Conservation (phyloP, 495 filamentous ascomycete genomes). For the Achaetomiella virescens region DNA sequence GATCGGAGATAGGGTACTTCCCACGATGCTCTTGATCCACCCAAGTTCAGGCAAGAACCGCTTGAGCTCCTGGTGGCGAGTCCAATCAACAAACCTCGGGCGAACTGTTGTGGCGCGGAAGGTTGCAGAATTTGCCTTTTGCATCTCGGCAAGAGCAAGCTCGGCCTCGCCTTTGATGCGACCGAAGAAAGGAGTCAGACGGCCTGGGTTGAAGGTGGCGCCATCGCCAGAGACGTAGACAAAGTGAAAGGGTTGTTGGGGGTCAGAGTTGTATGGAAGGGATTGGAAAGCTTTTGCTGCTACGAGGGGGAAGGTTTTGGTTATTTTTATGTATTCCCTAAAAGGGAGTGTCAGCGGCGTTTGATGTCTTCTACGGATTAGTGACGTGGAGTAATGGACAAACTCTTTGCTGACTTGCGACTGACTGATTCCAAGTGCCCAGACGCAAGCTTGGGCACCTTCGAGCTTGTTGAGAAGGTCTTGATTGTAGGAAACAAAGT, state of each 20-base stretch:
- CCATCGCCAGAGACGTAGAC: slow-evolving; percentile 63
- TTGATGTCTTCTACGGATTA: not conserved
- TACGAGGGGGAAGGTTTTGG: slow-evolving; percentile 54
- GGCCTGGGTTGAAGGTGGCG: slow-evolving; percentile 41
- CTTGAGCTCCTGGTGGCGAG: slow-evolving; percentile 43
- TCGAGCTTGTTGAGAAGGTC: slow-evolving; percentile 53
- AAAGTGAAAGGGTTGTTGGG: slow-evolving; percentile 53
- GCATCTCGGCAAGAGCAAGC: slow-evolving; percentile 40
- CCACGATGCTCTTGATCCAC: slow-evolving; percentile 7
- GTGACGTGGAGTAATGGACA: not conserved
- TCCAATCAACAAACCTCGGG: slow-evolving; percentile 47
- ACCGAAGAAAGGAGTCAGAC: slow-evolving; percentile 51
- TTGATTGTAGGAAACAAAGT: slow-evolving; percentile 53
- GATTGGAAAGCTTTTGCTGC: slow-evolving; percentile 56
- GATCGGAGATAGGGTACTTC: slow-evolving; percentile 14
- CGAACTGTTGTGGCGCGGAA: slow-evolving; percentile 48
- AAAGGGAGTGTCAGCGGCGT: not conserved
- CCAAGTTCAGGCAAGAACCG: slow-evolving; percentile 35
- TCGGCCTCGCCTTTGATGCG: slow-evolving; percentile 61
- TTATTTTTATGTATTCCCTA: slow-evolving; percentile 64
- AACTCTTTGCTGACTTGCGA: slow-evolving; percentile 55
- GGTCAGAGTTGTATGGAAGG: slow-evolving; percentile 24
- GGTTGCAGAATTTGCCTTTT: slow-evolving; percentile 28
- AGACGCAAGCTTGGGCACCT: slow-evolving; percentile 61
- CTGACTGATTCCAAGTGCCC: slow-evolving; percentile 61